Conservation (phyloP, 2,329 filamentous ascomycete genomes). For the Penicillium glabrum region DNA sequence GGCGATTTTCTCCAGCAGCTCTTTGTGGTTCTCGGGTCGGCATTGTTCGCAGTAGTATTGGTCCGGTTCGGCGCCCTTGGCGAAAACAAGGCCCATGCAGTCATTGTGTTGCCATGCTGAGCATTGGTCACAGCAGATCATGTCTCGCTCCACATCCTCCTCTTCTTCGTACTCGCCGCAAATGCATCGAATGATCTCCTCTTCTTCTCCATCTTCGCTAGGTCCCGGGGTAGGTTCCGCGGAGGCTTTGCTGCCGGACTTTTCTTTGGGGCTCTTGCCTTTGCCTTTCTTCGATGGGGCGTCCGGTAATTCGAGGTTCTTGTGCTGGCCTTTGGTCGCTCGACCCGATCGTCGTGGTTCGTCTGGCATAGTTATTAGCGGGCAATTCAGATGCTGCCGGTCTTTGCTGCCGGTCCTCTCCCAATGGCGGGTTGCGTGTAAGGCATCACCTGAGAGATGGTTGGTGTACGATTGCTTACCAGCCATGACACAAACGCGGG, state of each 20-base stretch:
- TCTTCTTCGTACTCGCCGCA: constrained; percentile 86
- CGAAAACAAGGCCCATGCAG: constrained; percentile 83
- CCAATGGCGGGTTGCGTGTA: constrained; percentile 1
- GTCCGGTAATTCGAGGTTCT: constrained; percentile 75
- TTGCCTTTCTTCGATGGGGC: constrained; percentile 48
- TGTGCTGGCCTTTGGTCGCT: constrained; percentile 96
- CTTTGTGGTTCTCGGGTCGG: constrained; percentile 77
- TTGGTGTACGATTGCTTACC: constrained; percentile 56
- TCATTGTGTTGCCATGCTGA: constrained; percentile 96
- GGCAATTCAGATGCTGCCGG: constrained; percentile 7
- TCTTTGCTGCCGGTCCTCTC: background rate
- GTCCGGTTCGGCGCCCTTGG: constrained; percentile 71
- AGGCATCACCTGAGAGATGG: constrained; percentile 10
- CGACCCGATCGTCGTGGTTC: constrained; percentile 93
- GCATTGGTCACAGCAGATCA: constrained; percentile 95
- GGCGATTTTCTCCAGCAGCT: constrained; percentile 73
- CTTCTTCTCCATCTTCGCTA: constrained; percentile 61
- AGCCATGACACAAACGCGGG: constrained; percentile 51
- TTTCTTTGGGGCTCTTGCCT: constrained; percentile 49
- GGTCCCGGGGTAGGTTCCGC: constrained; percentile 46
- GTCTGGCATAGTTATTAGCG: constrained; percentile 50
- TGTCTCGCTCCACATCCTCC: constrained; percentile 81
- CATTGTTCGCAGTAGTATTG: constrained; percentile 94
- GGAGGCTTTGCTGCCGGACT: constrained; percentile 45
- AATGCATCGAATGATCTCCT: constrained; percentile 86